Conservation (phyloP, 2,329 filamentous ascomycete genomes). For the Claviceps spartinae region DNA sequence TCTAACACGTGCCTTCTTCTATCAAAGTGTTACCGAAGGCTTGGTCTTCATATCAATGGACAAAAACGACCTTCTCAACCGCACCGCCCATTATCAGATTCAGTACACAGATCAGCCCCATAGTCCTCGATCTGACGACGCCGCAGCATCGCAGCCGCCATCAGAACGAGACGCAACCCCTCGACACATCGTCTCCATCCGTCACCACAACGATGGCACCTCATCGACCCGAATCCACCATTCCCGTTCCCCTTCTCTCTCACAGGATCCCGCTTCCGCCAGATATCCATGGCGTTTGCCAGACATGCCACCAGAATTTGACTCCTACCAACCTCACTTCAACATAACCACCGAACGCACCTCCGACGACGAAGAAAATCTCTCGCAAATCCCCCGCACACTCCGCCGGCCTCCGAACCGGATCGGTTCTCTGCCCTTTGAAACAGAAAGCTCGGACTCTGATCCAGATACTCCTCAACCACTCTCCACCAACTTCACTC, state of each 20-base stretch:
- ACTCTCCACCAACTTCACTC: conserved; percentile 14
- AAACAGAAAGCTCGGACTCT: conserved; percentile 29
- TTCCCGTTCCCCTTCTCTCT: conserved; percentile 3
- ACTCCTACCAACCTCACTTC: conserved; percentile 32
- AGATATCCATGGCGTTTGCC: conserved; percentile 34
- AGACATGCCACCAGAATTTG: conserved; percentile 45
- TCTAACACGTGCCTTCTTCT: background rate
- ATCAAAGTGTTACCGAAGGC: conserved; percentile 65
- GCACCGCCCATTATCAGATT: conserved; percentile 64
- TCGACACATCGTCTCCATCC: conserved; percentile 34
- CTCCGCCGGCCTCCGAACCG: conserved; percentile 34
- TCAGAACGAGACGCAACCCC: conserved; percentile 9
- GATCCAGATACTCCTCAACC: conserved; percentile 15
- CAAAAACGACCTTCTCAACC: conserved; percentile 57
- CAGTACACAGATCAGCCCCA: conserved; percentile 35
- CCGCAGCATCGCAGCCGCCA: conserved; percentile 7
- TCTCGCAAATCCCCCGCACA: conserved; percentile 11
- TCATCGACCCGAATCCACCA: conserved; percentile 12
- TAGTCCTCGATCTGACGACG: conserved; percentile 2
- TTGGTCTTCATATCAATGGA: conserved; percentile 87
- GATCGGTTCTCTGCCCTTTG: conserved; percentile 41
- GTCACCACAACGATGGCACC: conserved; percentile 37
- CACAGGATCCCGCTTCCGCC: conserved; percentile 26
- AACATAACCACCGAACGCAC: conserved; percentile 45
- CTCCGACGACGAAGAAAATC: conserved; percentile 44